A percentile compares a stretch with the other conserved stretches of the same genome.
phyloP scores from a whole-genome alignment of 164 flowering plant genomes.

The Berberis vulgaris region DNA sequence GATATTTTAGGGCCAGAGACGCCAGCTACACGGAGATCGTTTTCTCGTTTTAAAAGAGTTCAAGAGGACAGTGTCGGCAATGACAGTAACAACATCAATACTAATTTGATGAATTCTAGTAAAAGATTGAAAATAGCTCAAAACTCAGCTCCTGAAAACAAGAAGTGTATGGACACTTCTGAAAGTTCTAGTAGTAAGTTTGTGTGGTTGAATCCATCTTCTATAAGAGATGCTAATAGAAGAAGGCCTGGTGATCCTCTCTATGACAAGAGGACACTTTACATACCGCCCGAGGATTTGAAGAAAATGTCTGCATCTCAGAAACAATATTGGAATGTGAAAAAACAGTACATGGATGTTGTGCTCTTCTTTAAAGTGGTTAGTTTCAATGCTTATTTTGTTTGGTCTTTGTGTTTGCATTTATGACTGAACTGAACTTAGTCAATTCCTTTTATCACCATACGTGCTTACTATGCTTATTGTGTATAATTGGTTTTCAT shows the following conservation, averaged over 20 bases:
- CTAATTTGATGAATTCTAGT: slow-evolving; percentile 19
- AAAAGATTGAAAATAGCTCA: slow-evolving; percentile 49
- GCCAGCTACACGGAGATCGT: slow-evolving; percentile 49
- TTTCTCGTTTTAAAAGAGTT: slow-evolving; percentile 66
- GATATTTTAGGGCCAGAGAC: slow-evolving; percentile 65
- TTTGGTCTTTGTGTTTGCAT: not conserved
- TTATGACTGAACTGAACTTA: too few species aligned
- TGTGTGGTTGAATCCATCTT: slow-evolving; percentile 80
- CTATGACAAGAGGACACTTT: slow-evolving; percentile 71
- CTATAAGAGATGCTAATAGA: slow-evolving; percentile 64
- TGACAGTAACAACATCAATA: slow-evolving; percentile 14
- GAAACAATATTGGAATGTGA: slow-evolving; percentile 81
- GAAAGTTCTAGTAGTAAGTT: slow-evolving; percentile 54
- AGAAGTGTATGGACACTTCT: slow-evolving; percentile 14
- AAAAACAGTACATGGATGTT: slow-evolving; percentile 86
- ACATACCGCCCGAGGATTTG: slow-evolving; percentile 72
- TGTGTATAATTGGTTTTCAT: too few species aligned
- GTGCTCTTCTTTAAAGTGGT: slow-evolving; percentile 97
- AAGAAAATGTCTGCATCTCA: slow-evolving; percentile 90
- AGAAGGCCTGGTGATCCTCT: slow-evolving; percentile 68
- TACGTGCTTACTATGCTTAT: too few species aligned
- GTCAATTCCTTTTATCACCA: too few species aligned
- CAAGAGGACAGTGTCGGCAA: slow-evolving; percentile 32
- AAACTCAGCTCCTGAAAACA: slow-evolving; percentile 17
- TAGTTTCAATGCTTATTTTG: slow-evolving; percentile 18